Percentiles rank a stretch among this genome's conserved stretches.
These are phyloP conservation scores for Globisporangium cederbergense DNA, from an alignment of 352 stramenopile species.

Conservation along the genomic window DNA sequence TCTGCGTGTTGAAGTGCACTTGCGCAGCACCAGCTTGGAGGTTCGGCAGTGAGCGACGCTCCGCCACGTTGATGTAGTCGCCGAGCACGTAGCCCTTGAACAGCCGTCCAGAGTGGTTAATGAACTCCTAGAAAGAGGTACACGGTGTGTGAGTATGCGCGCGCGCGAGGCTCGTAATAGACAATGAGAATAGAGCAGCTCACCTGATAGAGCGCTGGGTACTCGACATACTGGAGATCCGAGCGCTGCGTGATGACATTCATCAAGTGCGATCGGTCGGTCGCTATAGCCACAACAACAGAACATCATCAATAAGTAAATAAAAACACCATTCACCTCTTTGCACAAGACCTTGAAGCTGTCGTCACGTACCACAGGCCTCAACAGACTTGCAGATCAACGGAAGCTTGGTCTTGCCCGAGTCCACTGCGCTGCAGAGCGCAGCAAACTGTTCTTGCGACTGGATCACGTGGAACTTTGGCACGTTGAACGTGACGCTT, in stretches of 20 bases:
- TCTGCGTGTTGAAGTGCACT: conserved; percentile 82
- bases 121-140: conserved; percentile 51
- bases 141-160: background rate
- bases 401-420: conserved; percentile 41
- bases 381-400: conserved; percentile 85
- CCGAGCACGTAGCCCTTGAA: conserved; percentile 86
- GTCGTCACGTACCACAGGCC: conserved; percentile 58
- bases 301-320: background rate
- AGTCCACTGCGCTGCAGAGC: conserved; percentile 36
- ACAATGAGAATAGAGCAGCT: background rate
- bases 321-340: background rate
- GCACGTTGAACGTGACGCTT: conserved; percentile 40
- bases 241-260: conserved; percentile 66
- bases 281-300: conserved; percentile 31
- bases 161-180: background rate
- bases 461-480: conserved; percentile 46
- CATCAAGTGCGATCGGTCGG: conserved; percentile 82
- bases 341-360: background rate
- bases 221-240: conserved; percentile 55
- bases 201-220: conserved; percentile 70
- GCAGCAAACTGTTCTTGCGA: conserved; percentile 31
- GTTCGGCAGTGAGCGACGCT: conserved; percentile 74
- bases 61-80: conserved; percentile 68
- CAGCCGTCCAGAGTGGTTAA: conserved; percentile 75
- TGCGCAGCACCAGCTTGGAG: conserved; percentile 42